Base-by-base conservation (phyloP, 2,329 filamentous ascomycete species). In the Trichoderma harzianum region DNA sequence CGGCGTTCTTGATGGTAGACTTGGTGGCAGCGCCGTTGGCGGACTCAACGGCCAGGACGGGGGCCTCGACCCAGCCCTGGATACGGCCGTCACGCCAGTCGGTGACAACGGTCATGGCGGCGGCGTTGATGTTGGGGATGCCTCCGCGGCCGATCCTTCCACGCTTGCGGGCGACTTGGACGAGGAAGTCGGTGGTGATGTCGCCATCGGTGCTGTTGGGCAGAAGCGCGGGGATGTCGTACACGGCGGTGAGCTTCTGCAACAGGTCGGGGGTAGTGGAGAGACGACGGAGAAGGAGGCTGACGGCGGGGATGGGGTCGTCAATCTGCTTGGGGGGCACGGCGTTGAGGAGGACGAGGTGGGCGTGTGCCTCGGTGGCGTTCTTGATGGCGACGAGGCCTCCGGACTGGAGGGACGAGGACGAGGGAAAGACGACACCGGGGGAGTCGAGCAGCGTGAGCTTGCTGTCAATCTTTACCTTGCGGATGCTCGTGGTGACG, bases 71-170 rank as follows among this genome's bases (percentile, higher is more conserved):
- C 95, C 95, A 97, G 71, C 95, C 95, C 82, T 97, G 94, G 77
- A 99, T 97, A 67, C 96, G 90, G 30, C 95, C 95, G 80, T 98
- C 95, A 76, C 96, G 89, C 93, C 96, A 97, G 84, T 99, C 96
- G n/a, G 91, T 96, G 72, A 99, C 90, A 70, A 99, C 95, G 0
- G 93, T 92, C 88, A 96, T 95, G 74, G 95, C 96, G 8, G 96
- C 95, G 69, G 92, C 91, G 76, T 90, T 87, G 72, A 98, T 82
- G 82, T 98, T 99, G 57, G 96, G 96, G 18, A 98, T 88, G 74
- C 96, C 96, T 24, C 95, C 95, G 76, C 92, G 92, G 65, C 95
- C 94, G 18, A 99, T 86, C 71, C 96, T 87, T 68, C 96, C 96
- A 73, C 96, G 89, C 86, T 97, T 98, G 78, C 96, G 89, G 6